Conservation (phyloP, 345 rosid species). For the Eucalyptus paniculata region DNA sequence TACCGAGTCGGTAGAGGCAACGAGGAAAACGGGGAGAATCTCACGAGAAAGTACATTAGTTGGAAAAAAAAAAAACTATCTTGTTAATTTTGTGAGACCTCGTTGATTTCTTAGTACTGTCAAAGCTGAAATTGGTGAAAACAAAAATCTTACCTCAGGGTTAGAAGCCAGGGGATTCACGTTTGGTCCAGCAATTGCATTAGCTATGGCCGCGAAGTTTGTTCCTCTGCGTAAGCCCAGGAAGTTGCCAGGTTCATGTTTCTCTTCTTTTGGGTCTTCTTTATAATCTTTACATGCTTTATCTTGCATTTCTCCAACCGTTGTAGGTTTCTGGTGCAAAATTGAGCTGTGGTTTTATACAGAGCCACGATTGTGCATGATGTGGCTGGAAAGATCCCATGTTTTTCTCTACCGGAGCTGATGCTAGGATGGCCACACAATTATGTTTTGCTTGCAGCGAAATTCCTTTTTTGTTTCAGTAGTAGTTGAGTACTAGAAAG, state of each 20-base stretch:
- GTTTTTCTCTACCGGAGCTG: background rate
- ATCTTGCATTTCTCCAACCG: background rate
- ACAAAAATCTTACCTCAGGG: conserved; percentile 12
- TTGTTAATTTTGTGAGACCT: background rate
- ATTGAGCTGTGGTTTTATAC: background rate
- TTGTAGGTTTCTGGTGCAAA: background rate
- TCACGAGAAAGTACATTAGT: background rate
- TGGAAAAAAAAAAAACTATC: background rate
- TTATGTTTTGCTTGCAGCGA: background rate
- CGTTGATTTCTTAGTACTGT: background rate
- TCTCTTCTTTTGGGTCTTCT: background rate
- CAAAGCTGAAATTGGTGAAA: background rate
- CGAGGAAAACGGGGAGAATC: background rate
- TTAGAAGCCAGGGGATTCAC: conserved; percentile 92
- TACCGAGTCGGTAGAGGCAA: background rate
- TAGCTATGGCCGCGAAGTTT: conserved; percentile 88
- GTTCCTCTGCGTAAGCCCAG: conserved; percentile 76
- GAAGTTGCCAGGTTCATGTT: conserved; percentile 56
- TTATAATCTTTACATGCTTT: background rate
- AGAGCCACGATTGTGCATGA: background rate
- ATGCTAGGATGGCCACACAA: background rate
- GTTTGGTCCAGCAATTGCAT: conserved; percentile 79
- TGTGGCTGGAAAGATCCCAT: background rate
- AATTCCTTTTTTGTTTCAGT: background rate
- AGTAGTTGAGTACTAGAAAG: background rate